Conservation (phyloP, 75 land plant species). For the Cunninghamia lanceolata region DNA sequence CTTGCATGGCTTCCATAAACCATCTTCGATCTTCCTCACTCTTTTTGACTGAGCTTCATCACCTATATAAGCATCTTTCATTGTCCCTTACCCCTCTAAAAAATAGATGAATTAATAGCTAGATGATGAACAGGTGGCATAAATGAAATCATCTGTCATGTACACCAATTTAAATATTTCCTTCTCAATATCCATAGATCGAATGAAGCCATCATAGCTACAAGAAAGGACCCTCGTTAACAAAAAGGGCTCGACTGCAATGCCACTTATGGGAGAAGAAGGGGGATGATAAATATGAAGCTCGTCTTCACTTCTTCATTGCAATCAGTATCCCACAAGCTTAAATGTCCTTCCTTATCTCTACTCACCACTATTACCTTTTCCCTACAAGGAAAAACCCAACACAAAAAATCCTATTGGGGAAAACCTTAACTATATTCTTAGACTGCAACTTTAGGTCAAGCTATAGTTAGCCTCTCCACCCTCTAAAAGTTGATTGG, state of each 20-base stretch:
- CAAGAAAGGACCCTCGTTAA: no score
- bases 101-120: no score
- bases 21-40: conserved; percentile 95
- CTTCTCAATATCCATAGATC: no score
- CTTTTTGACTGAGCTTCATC: no score
- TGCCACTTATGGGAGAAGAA: conserved; percentile 55
- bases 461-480: neutral
- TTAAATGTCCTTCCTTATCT: conserved; percentile 61
- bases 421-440: conserved; percentile 50
- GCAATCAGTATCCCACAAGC: conserved; percentile 66
- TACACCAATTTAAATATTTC: no score
- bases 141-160: no score
- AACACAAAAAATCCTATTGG: conserved; percentile 44
- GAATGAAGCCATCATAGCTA: no score
- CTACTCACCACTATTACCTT: conserved; percentile 43
- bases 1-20: conserved; percentile 98
- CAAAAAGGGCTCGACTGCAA: conserved; percentile 31
- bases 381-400: conserved; percentile 37
- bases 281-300: conserved; percentile 52
- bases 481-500: neutral
- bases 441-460: conserved; percentile 32
- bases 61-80: no score
- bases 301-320: conserved; percentile 32
- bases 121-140: no score
- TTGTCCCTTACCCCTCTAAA: no score